Base-by-base conservation (phyloP, 2,329 filamentous ascomycete genomes). In the Exophiala dermatitidis region DNA sequence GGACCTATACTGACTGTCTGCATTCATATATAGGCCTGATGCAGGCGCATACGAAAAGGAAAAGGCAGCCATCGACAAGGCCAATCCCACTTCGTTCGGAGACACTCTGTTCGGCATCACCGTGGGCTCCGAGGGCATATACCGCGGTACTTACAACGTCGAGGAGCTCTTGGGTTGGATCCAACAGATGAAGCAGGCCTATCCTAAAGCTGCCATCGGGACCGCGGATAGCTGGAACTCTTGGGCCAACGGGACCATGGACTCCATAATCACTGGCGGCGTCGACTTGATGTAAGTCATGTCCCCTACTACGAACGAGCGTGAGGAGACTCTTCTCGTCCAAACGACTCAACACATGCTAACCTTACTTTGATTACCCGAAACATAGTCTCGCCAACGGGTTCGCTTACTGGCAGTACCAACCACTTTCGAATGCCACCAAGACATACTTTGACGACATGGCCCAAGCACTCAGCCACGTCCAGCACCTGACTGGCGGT, bases 191-290 rank as follows among this genome's bases (percentile, higher is more conserved):
- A 79, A 82, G 71, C 66, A 71, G 38, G 71, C 77, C 32, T 84
- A 65, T 74, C 77, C 61, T 29, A 70, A 70, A 37, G 72, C 82
- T 62, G 79, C 77, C 61, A 74, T 86, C 42, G 84, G 84, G 47
- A 86, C 82, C 7, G 84, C 84, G 5, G 84, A 88, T 69, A 81
- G 77, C 66, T 88, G 84, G 84, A 87, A 86, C 72, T 85, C 84
- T 69, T 83, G 76, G 64, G 75, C 78, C 44, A 83, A 86, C 65
- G 83, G 83, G 37, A 85, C 83, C 29, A 83, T 79, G 37, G 80
- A 87, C 67, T 73, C 78, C 9, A 71, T 86, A 59, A 79, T 86
- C 63, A 68, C 69, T 48, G 77, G 76, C 44, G 78, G 77, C 48
- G 81, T 85, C 48, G 79, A 78, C 52, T 75, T 86, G 53, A 70